Base-by-base conservation (phyloP, 768 basidiomycete genomes). In the Suillus discolor region DNA sequence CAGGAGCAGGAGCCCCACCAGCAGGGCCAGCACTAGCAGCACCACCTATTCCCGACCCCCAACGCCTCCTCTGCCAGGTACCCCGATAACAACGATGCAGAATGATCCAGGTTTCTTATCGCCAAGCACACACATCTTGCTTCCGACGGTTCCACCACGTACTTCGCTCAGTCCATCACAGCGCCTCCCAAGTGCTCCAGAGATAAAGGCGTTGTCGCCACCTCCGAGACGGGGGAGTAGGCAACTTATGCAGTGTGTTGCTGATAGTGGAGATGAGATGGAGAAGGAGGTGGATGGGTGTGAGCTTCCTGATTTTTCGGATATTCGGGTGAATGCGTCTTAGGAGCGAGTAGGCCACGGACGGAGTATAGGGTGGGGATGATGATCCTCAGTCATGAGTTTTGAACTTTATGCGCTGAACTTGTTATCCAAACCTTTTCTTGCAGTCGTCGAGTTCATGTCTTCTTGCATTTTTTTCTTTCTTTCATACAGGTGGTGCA, bases 21-120 rank as follows among this genome's bases (percentile, higher is more conserved):
- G 44, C 44, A 45, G 8, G 36, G 36, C 36, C 20, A 51, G 51
- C 25, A 28, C 8, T 16, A 41, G 18, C 74, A 31, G 71, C 73
- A 67, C 73, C 80, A 66, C 70, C 77, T 69, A 66, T 74, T 67
- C 69, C 70, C 68, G 61, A 72, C 71, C 71, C 67, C 57, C 62
- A 61, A 65, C 62, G 28, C 59, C 67, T 63, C 41, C 65, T 65
- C 39, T 61, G 72, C 38, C 70, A 66, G 12, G 63, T 67, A 45
- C 69, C 71, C 90, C 84, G 59, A 91, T 90, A 66, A 82, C 81
- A 38, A 74, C 74, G 65, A 71, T 79, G 62, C 80, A 76, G 61
- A 83, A 87, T 55, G 85, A 91, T 67, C 82, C 85, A 36, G 87
- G 85, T 71, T 92, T 92, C 71, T 78, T 91, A 34, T 82, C 85